These are phyloP conservation scores for Kingdonia uniflora DNA, from an alignment of 164 flowering plant species.

Conservation along the genomic window DNA sequence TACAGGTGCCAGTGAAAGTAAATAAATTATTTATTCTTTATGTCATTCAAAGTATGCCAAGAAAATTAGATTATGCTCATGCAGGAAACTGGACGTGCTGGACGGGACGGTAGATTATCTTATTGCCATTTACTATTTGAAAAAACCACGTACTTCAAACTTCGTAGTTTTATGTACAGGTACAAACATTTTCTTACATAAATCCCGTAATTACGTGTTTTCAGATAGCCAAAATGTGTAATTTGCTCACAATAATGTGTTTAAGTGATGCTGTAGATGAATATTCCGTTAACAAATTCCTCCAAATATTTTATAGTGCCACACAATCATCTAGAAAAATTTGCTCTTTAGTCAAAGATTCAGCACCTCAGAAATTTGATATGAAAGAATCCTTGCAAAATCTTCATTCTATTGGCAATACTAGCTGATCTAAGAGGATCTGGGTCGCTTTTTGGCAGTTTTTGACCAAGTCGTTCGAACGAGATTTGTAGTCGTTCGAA, in stretches of 20 bases:
- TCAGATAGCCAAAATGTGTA: neutral
- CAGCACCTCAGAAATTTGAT: constrained; percentile 72
- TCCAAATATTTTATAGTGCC: constrained; percentile 46
- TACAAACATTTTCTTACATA: constrained; percentile 12
- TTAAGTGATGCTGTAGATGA: constrained; percentile 96
- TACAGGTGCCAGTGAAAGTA: constrained; percentile 47
- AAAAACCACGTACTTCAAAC: constrained; percentile 57
- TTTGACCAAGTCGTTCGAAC: too few relatives aligned
- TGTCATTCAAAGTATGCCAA: neutral
- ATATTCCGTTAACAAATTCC: constrained; percentile 64
- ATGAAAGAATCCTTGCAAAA: constrained; percentile 59
- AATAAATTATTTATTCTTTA: too few relatives aligned
- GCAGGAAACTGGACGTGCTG: constrained; percentile 96
- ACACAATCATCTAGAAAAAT: constrained; percentile 27
- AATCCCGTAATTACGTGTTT: neutral
- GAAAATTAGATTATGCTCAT: constrained; percentile 8
- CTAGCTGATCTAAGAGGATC: too few relatives aligned
- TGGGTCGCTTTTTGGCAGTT: too few relatives aligned
- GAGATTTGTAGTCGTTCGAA: too few relatives aligned
- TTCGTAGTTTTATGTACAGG: constrained; percentile 82
- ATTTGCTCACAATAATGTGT: constrained; percentile 7
- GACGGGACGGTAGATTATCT: constrained; percentile 85
- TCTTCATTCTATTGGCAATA: neutral
- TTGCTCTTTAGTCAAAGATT: constrained; percentile 58
- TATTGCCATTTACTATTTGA: constrained; percentile 81